phyloP scores from a whole-genome alignment of 2,329 filamentous ascomycete species.

The Diaporthe ilicicola region DNA sequence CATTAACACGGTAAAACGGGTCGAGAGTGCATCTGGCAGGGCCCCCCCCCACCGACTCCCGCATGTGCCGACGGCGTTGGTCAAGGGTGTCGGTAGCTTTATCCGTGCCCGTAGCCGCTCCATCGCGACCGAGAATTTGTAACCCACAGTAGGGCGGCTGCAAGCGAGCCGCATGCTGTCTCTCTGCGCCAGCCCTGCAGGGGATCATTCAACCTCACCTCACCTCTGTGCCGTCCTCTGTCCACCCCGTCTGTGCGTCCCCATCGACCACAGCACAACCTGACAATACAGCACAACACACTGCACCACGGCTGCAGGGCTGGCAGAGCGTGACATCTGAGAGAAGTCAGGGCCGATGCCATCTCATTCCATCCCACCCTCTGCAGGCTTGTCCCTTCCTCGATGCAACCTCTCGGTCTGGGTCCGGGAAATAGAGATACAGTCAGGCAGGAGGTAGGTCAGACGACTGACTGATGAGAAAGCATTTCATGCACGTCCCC shows the following conservation, averaged over 20 bases:
- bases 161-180: background rate
- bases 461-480: constrained; percentile 3
- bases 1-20: constrained; percentile 33
- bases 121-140: background rate
- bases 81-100: constrained; percentile 8
- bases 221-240: background rate
- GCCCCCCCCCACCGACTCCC: constrained; percentile 31
- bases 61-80: constrained; percentile 41
- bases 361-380: constrained; percentile 18
- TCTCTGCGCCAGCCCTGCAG: background rate
- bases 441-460: too few relatives aligned
- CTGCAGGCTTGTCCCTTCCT: background rate
- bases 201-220: background rate
- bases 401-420: background rate
- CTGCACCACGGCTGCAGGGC: background rate
- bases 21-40: constrained; percentile 4
- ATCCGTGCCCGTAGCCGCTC: constrained; percentile 7
- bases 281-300: too few relatives aligned
- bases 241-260: background rate
- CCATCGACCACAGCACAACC: background rate
- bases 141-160: background rate
- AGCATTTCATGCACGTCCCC: constrained; percentile 24
- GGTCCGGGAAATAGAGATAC: background rate
- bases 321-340: background rate
- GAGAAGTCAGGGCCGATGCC: constrained; percentile 2